Percentiles rank a stretch among this genome's conserved stretches.
These are phyloP conservation scores for Arthrobotrys pseudoclavata DNA, from an alignment of 2,329 filamentous ascomycete genomes.

Conservation along the genomic window DNA sequence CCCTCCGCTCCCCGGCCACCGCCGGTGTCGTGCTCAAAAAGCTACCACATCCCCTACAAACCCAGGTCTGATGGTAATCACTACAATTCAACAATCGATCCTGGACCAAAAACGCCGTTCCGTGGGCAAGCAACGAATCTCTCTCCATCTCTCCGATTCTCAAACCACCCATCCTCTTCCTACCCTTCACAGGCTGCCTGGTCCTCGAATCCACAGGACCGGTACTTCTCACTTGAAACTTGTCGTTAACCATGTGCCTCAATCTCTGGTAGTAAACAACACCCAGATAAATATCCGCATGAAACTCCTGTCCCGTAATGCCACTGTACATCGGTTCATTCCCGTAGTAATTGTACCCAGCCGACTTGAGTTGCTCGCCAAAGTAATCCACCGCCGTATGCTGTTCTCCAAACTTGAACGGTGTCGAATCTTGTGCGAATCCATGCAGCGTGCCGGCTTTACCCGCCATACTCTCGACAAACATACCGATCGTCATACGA, in stretches of 20 bases:
- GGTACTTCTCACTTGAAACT: slow-evolving; percentile 97
- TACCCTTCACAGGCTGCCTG: slow-evolving; percentile 91
- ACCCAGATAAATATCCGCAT: slow-evolving; percentile 95
- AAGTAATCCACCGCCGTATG: slow-evolving; percentile 95
- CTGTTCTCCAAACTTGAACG: slow-evolving; percentile 93
- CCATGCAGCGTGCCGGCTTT: slow-evolving; percentile 95
- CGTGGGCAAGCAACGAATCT: slow-evolving; percentile 93
- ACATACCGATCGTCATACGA: slow-evolving; percentile 99
- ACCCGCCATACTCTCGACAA: slow-evolving; percentile 94
- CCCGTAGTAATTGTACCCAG: slow-evolving; percentile 97
- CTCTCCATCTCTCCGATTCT: slow-evolving; percentile 99
- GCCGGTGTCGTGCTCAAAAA: slow-evolving; percentile 90
- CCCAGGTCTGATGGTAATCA: slow-evolving; percentile 89
- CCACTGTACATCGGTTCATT: slow-evolving; percentile 99
- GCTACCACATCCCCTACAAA: slow-evolving; percentile 88
- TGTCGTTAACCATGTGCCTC: slow-evolving; percentile 99
- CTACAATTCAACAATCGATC: slow-evolving; percentile 97
- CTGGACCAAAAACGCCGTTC: slow-evolving; percentile 92
- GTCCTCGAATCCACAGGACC: slow-evolving; percentile 91
- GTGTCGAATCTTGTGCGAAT: slow-evolving; percentile 94
- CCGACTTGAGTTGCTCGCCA: slow-evolving; percentile 92
- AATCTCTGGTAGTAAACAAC: slow-evolving; percentile 98
- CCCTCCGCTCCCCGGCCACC: slow-evolving; percentile 75
- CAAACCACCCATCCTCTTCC: slow-evolving; percentile 96
- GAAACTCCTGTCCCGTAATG: slow-evolving; percentile 93